Base-by-base conservation (phyloP, 2,329 filamentous ascomycete species). In the Epichloe amarillans region DNA sequence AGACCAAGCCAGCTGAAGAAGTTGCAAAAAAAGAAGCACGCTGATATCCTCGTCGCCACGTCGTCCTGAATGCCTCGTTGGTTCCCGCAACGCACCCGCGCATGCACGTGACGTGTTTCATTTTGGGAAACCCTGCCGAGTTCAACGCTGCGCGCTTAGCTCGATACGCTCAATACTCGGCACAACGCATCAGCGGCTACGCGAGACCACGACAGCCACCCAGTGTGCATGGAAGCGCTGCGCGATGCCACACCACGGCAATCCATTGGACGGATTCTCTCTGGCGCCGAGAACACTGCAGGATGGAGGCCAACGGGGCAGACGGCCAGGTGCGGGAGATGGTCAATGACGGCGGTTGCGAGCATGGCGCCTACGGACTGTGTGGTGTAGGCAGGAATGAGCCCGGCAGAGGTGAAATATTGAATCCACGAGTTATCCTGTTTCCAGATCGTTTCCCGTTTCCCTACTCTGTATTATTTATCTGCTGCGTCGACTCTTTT, bases 151-250 rank as follows among this genome's bases (percentile, higher is more conserved):
- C 23, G 42, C 42, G 42, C 26, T 45, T 44, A 33, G 21, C 17
- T 17, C 17, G 2, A 17, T 17, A 2, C 17, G 17, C 26, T 10
- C 3, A 5, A 5, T 5, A 23, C 21, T 23, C 21, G 21, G 8
- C 30, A 30, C 10, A 30, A 45, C 42, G 42, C 21, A 33, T 7
- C 23, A 15, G 42, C 42, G 42, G 42, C 42, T 45, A 45, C 33
- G 35, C 44, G 4, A 46, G n/a, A 37, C 47, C 47, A 50, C 40
- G 47, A 40, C 42, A 54, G 50, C 52, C 38, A 42, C 49, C 47
- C 41, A 44, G 42, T 41, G 45, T 39, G 36, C 46, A 40, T 50
- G 42, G 46, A 48, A 51, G 39, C 50, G 47, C 51, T 45, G 51
- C 38, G 39, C 47, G 39, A 50, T 48, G 42, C 42, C 35, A 50